Conservation (phyloP, 2,329 filamentous ascomycete genomes). For the Aspergillus intermedius region DNA sequence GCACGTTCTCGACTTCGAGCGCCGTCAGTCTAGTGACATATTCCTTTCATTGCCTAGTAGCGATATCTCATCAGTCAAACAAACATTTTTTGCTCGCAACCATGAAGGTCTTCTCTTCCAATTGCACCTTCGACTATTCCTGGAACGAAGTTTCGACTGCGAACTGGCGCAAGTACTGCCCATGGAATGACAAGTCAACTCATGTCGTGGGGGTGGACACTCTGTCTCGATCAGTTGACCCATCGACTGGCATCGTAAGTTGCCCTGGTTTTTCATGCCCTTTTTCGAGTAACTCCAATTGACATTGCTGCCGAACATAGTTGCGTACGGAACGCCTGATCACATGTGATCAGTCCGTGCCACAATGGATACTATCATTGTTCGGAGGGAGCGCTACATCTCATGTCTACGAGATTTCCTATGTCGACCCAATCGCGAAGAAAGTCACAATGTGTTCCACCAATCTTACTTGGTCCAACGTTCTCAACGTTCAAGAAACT, state of each 20-base stretch:
- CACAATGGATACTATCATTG: constrained; percentile 60
- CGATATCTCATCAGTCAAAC: not conserved
- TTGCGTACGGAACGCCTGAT: constrained; percentile 64
- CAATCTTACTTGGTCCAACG: constrained; percentile 87
- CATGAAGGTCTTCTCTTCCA: constrained; percentile 95
- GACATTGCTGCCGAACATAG: constrained; percentile 29
- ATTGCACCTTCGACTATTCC: constrained; percentile 89
- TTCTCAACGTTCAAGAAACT: constrained; percentile 87
- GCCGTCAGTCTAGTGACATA: not conserved
- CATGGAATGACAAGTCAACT: constrained; percentile 97
- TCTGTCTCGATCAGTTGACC: constrained; percentile 63
- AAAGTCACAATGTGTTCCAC: constrained; percentile 95
- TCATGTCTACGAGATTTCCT: constrained; percentile 90
- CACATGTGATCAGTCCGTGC: constrained; percentile 44
- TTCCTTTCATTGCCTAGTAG: not conserved
- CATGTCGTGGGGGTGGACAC: constrained; percentile 97
- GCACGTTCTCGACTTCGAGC: too few relatives aligned
- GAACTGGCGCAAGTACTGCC: constrained; percentile 98
- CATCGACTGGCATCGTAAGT: constrained; percentile 60
- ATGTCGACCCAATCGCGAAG: constrained; percentile 75
- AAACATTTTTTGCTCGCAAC: constrained; percentile 14
- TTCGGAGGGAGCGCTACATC: constrained; percentile 75
- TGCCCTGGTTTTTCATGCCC: constrained; percentile 2
- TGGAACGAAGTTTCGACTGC: constrained; percentile 97
- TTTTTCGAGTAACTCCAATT: constrained; percentile 5